These are phyloP conservation scores for Pascua guehoae DNA, from an alignment of 1,284 basidiomycete genomes.

Conservation along the genomic window DNA sequence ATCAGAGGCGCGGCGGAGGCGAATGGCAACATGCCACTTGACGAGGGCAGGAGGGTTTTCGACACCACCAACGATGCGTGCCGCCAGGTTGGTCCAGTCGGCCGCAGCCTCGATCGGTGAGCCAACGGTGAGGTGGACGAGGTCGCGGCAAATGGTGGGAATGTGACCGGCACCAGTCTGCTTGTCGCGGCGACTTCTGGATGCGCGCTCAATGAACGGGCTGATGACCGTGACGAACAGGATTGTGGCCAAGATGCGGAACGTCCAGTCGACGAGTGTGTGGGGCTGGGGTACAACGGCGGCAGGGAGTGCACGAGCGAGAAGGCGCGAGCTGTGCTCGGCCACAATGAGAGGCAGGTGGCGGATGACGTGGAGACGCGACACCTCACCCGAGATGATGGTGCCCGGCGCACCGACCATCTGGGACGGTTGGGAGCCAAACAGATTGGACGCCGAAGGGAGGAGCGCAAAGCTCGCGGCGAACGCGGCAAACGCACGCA, in stretches of 20 bases:
- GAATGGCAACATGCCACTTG: slow-evolving; percentile 28
- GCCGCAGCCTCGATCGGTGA: slow-evolving; percentile 4
- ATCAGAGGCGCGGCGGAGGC: slow-evolving; percentile 26
- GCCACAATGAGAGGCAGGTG: slow-evolving; percentile 41
- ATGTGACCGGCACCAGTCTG: slow-evolving; percentile 19
- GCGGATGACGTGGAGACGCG: slow-evolving; percentile 30
- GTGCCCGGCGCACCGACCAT: not conserved
- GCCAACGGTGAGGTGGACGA: slow-evolving; percentile 9
- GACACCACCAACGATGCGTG: slow-evolving; percentile 29
- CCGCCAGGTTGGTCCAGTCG: slow-evolving; percentile 30
- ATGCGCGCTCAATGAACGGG: slow-evolving; percentile 21
- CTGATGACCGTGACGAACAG: slow-evolving; percentile 28
- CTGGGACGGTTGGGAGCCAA: slow-evolving; percentile 10
- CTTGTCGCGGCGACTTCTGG: slow-evolving; percentile 16
- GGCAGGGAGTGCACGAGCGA: slow-evolving; percentile 28
- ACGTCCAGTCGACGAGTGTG: slow-evolving; percentile 40
- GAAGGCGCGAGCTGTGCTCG: slow-evolving; percentile 39
- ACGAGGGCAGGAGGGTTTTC: slow-evolving; percentile 13
- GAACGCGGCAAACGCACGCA: slow-evolving; percentile 43
- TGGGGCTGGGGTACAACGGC: slow-evolving; percentile 27
- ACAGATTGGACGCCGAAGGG: slow-evolving; percentile 34
- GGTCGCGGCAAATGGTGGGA: slow-evolving; percentile 19
- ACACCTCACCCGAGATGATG: slow-evolving; percentile 6
- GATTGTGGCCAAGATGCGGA: slow-evolving; percentile 34
- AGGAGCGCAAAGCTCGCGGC: slow-evolving; percentile 42